phyloP scores from a whole-genome alignment of 2,329 filamentous ascomycete species.

The Orbilia ellipsospora region DNA sequence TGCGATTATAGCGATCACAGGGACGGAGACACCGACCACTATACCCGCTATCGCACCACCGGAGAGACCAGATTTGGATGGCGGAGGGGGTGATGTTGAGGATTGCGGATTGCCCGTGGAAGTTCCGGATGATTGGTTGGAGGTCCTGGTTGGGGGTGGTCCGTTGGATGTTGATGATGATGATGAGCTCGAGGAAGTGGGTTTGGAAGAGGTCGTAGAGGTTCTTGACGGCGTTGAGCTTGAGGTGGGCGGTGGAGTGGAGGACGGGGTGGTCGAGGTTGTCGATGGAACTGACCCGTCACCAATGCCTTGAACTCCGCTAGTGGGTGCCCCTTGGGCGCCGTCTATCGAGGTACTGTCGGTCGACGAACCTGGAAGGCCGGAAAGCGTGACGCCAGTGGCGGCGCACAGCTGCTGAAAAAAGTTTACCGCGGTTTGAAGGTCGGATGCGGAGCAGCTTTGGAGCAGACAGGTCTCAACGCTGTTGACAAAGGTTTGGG shows the following conservation, averaged over 20 bases:
- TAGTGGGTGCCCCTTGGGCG: background rate
- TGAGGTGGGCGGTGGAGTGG: too few relatives aligned
- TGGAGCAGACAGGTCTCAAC: background rate
- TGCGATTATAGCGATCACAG: constrained; percentile 11
- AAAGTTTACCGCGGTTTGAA: background rate
- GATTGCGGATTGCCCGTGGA: background rate
- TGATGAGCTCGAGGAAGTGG: background rate
- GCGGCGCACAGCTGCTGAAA: background rate
- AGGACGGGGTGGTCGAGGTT: too few relatives aligned
- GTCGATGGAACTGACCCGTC: too few relatives aligned
- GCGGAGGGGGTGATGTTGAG: background rate
- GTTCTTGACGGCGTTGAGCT: background rate
- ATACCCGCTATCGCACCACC: constrained; percentile 44
- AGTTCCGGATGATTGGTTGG: background rate
- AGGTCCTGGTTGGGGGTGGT: background rate
- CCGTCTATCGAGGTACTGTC: background rate
- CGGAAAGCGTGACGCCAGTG: background rate
- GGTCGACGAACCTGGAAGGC: background rate
- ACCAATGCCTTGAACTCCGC: background rate
- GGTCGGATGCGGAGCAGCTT: background rate
- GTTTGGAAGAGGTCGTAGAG: background rate
- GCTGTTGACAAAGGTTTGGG: background rate
- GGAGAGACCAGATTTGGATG: constrained; percentile 16
- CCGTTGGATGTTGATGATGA: background rate
- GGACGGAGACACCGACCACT: constrained; percentile 26